Evolutionary conservation across 208 protist species (phyloP), one percentile per base, ranked within the genome.

Genomic region (Acanthamoeba castellanii): DNA sequence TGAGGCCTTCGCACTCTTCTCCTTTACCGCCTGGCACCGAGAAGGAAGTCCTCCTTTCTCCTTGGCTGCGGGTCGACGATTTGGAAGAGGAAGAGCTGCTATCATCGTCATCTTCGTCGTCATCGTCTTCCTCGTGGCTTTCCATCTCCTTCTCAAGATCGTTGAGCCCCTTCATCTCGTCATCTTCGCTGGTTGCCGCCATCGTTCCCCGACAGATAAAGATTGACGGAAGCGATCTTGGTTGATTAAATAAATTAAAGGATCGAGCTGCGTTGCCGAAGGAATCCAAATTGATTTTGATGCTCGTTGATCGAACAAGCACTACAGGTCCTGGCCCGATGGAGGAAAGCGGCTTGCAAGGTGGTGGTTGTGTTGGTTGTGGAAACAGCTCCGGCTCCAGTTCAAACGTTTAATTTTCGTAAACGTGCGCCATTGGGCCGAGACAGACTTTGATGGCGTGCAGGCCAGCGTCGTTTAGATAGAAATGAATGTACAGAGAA

Each of bases 141-240:
- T 91, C 84, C 84, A 91, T 61, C 84, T 91, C 84, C 52, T 91
- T 91, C 55, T 91, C 84, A 3, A 91, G 34, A n/a, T 91, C 30
- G 22, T 91, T 91, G 52, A 91, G 84, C 11, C 42, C 84, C 34
- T 91, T 91, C 84, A 91, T 42, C 37, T 91, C 84, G 27, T 91
- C 84, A 11, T 91, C 52, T 27, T 91, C 84, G 34, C 66, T 74
- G 14, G 52, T 45, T n/a, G 47, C n/a, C 32, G 82, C 20, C 32
- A 20, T 45, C 18, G 72, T 81, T 16, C 72, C 1, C 72, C 32
- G 72, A 20, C 20, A 0, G 14, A 20, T n/a, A 16, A 20, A 81
- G 32, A n/a, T 81, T 30, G 16, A 81, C 25, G 20, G 27, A 45
- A 45, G 42, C 1, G 42, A 50, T 16, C 6, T 50, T 50, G 13